Base-by-base conservation (phyloP, 75 land plant genomes). In the Pseudotsuga menziesii region DNA sequence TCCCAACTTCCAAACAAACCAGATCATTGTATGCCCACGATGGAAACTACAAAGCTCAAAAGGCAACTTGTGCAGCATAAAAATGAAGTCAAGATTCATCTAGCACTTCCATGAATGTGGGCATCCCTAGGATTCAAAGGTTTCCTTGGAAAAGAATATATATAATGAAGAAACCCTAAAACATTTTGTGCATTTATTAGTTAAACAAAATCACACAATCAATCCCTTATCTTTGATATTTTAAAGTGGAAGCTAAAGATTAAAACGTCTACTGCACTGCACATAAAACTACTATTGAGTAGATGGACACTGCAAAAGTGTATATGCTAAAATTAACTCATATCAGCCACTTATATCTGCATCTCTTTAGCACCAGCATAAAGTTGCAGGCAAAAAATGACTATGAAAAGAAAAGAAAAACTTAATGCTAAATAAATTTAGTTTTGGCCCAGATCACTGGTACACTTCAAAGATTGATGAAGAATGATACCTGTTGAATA, bases 401-500 rank as follows among this genome's bases (percentile, higher is more conserved):
- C 39, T 35, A 62, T 32, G 17, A 64, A 32, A 64, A 64, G 39
- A 36, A 64, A 35, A 29, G 5, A n/a, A 41, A 8, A n/a, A 12
- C 54, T 11, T 48, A 48, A 41, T 6, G 9, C 54, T 20, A 16
- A 41, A 22, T 9, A 2, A 52, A 69, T n/a, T 69, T 69, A 69
- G 16, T 44, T 41, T 39, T 41, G 8, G 1, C n/a, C 9, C 8
- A 69, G 17, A 39, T 2, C 14, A 69, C 17, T 48, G 11, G 11
- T 32, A 17, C 22, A 39, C 19, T 69, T 41, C 48, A 41, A 11
- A 36, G 54, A 23, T n/a, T n/a, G 13, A 39, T 69, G 48, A 9
- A 48, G 54, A 41, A 22, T 69, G 23, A 12, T 11, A 94, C 99
- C 98, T 92, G 85, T 27, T 90, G 95, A 73, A 96, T 83, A 14